Percentiles rank a stretch among this genome's conserved stretches.
Conservation (phyloP, 129 eudicot species). For the Flaveria brownii region DNA sequence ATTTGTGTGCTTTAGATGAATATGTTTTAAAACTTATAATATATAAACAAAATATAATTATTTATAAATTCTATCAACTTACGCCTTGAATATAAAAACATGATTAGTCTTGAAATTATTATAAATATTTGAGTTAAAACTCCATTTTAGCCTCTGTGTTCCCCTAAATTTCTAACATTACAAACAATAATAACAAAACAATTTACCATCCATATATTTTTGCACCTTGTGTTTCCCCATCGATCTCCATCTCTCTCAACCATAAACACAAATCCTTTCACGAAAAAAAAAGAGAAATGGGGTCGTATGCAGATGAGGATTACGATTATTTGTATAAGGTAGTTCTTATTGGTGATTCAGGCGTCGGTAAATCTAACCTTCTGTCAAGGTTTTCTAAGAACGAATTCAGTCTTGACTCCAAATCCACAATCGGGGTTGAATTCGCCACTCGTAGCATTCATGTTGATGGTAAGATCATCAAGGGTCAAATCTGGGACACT, state of each 20-base stretch:
- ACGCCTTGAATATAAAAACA: neutral
- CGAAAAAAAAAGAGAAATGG: neutral
- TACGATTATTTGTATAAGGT: slow-evolving; percentile 17
- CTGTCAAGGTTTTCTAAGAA: slow-evolving; percentile 4
- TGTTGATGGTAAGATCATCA: slow-evolving; percentile 7
- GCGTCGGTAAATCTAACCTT: slow-evolving; percentile 15
- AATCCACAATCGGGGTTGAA: slow-evolving; percentile 13
- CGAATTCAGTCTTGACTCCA: slow-evolving; percentile 12
- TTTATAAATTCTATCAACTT: neutral
- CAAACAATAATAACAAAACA: neutral
- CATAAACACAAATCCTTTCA: neutral
- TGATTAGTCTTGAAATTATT: neutral
- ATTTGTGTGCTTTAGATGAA: neutral
- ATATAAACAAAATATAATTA: too few relatives aligned
- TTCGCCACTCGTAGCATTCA: slow-evolving; percentile 15
- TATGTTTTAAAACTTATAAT: neutral
- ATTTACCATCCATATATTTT: neutral
- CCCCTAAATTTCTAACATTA: neutral
- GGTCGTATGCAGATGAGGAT: slow-evolving; percentile 4
- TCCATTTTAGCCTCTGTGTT: neutral
- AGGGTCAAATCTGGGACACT: slow-evolving; percentile 10
- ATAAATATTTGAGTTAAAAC: neutral
- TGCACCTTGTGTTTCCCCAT: slow-evolving; percentile 11
- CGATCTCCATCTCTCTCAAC: neutral
- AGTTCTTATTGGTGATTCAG: neutral